phyloP scores from a whole-genome alignment of 1,139 yeast genomes.

The Pichia sp. region DNA sequence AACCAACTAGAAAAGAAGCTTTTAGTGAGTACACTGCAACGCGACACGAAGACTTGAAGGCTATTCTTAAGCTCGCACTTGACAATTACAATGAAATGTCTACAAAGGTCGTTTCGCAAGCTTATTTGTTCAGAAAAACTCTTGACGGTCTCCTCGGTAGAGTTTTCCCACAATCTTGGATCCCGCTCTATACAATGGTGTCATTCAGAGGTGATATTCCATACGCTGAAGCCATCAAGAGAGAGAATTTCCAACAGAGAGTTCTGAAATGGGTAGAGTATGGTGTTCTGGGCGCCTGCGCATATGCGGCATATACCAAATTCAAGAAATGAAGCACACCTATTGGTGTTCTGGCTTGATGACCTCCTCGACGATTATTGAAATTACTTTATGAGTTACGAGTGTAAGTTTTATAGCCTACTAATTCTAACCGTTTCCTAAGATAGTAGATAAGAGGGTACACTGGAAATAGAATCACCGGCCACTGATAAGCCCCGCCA shows the following conservation, averaged over 20 bases:
- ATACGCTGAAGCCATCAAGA: conserved; percentile 63
- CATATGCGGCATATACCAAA: conserved; percentile 3
- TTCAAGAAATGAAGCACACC: too few relatives aligned
- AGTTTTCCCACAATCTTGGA: conserved; percentile 55
- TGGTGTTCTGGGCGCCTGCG: conserved; percentile 11
- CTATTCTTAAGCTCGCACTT: conserved; percentile 74
- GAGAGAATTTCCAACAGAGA: conserved; percentile 42
- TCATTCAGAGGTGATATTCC: conserved; percentile 80
- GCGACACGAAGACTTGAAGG: conserved; percentile 60
- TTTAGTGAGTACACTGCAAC: conserved; percentile 49
- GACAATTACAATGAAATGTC: conserved; percentile 87
- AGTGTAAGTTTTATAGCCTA: too few relatives aligned
- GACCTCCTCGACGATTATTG: too few relatives aligned
- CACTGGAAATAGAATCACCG: too few relatives aligned
- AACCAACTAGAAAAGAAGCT: conserved; percentile 39
- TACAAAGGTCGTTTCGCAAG: conserved; percentile 60
- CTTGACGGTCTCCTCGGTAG: conserved; percentile 62
- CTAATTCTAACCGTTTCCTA: too few relatives aligned
- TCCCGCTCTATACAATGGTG: conserved; percentile 88
- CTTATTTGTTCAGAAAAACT: conserved; percentile 58
- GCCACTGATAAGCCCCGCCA: too few relatives aligned
- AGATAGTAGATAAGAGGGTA: too few relatives aligned
- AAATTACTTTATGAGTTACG: too few relatives aligned
- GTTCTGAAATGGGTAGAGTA: conserved; percentile 30
- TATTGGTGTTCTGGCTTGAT: too few relatives aligned